Evolutionary conservation across 2,329 filamentous ascomycete species (phyloP).

Genomic region (Pseudogymnoascus pannorum): DNA sequence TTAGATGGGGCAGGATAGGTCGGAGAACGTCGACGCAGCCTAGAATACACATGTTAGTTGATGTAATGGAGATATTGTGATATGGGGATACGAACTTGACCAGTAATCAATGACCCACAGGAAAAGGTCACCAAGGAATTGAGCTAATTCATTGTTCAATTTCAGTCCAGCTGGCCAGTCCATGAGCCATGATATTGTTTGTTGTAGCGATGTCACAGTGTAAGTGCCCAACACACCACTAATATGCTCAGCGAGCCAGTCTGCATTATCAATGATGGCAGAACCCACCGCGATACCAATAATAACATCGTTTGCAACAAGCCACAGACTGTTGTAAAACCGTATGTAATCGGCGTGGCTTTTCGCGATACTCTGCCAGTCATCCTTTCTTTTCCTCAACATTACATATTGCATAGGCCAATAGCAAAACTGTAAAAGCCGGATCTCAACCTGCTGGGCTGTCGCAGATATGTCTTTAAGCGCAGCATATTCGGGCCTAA

Average conservation of each 20-base stretch:
- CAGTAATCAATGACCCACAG: conserved; percentile 98
- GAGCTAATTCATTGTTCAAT: conserved; percentile 84
- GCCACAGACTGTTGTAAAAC: conserved; percentile 98
- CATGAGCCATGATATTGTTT: conserved; percentile 93
- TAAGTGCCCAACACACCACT: conserved; percentile 69
- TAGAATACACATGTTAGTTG: conserved; percentile 24
- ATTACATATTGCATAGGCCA: conserved; percentile 97
- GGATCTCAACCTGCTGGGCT: conserved; percentile 94
- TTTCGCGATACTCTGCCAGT: conserved; percentile 92
- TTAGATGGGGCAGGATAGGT: conserved; percentile 74
- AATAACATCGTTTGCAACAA: conserved; percentile 97
- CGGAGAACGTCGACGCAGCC: conserved; percentile 70
- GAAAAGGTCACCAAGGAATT: conserved; percentile 92
- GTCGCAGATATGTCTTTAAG: conserved; percentile 95
- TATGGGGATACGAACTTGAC: conserved; percentile 55
- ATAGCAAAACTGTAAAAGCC: conserved; percentile 95
- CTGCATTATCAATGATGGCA: conserved; percentile 92
- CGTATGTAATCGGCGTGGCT: conserved; percentile 97
- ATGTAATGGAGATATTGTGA: neutral
- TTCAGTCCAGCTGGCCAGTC: conserved; percentile 92
- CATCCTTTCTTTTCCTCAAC: conserved; percentile 76
- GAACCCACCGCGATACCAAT: conserved; percentile 95
- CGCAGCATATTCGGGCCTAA: conserved; percentile 69
- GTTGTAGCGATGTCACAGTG: conserved; percentile 79
- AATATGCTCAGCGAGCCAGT: conserved; percentile 74